A percentile compares a stretch with the other conserved stretches of the same genome.
phyloP scores from a whole-genome alignment of 163 green algal genomes.

The Coccomyxa subellipsoidea region DNA sequence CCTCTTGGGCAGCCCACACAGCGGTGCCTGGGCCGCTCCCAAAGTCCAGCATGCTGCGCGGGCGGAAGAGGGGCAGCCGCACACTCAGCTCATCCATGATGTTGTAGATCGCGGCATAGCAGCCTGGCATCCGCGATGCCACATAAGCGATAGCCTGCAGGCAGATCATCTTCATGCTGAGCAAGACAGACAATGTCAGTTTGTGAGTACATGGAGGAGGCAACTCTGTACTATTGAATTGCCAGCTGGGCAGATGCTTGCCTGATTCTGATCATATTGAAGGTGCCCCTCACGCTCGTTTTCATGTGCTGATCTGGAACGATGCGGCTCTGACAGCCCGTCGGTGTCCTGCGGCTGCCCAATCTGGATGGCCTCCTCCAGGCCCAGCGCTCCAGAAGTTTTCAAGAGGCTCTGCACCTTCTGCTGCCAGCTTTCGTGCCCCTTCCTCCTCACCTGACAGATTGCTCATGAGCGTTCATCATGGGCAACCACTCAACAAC shows the following conservation, averaged over 20 bases:
- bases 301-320: not conserved
- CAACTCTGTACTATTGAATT: not conserved
- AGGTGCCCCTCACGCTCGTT: not conserved
- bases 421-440: not conserved
- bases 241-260: not conserved
- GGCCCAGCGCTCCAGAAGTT: not conserved
- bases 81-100: slow-evolving; percentile 41
- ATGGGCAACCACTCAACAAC: no score
- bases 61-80: slow-evolving; percentile 30
- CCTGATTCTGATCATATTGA: not conserved
- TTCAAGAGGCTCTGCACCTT: not conserved
- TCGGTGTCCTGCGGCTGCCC: not conserved
- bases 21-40: slow-evolving; percentile 44
- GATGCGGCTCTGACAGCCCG: not conserved
- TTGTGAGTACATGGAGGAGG: no score
- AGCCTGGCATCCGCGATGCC: slow-evolving; percentile 30
- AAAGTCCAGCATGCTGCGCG: slow-evolving; percentile 49
- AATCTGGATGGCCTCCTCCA: not conserved
- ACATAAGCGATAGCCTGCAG: slow-evolving; percentile 34
- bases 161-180: not conserved
- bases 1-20: slow-evolving; percentile 39
- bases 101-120: slow-evolving; percentile 33
- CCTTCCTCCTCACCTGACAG: not conserved
- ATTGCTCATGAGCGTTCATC: not conserved
- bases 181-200: no score